phyloP scores from a whole-genome alignment of 441 rosid species.

The Macaranga tanarius region DNA sequence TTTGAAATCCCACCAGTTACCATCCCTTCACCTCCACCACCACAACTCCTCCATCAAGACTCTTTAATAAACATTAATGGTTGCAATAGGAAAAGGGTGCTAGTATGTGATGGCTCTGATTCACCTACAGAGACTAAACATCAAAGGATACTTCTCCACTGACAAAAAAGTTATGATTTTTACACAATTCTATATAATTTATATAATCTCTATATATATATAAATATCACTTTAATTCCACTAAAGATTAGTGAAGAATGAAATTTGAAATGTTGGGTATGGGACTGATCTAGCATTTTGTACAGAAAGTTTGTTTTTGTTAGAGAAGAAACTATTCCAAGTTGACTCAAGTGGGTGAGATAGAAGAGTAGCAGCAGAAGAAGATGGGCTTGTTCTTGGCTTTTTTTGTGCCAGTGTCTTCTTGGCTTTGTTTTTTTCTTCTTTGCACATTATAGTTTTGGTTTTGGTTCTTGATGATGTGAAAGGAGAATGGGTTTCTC shows the following conservation, averaged over 20 bases:
- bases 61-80: slow-evolving; percentile 34
- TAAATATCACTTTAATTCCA: slow-evolving; percentile 26
- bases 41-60: slow-evolving; percentile 45
- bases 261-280: slow-evolving; percentile 36
- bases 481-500: slow-evolving; percentile 29
- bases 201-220: slow-evolving; percentile 20
- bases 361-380: neutral
- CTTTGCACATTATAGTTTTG: slow-evolving; percentile 8
- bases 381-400: slow-evolving; percentile 21
- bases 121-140: slow-evolving; percentile 59
- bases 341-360: slow-evolving; percentile 26
- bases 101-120: slow-evolving; percentile 44
- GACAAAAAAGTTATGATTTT: slow-evolving; percentile 22
- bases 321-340: slow-evolving; percentile 22
- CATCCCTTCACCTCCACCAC: slow-evolving; percentile 54
- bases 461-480: slow-evolving; percentile 23
- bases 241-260: slow-evolving; percentile 31
- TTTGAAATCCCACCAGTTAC: slow-evolving; percentile 85
- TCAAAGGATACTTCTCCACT: slow-evolving; percentile 62
- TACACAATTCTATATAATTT: slow-evolving; percentile 12
- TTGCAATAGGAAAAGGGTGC: slow-evolving; percentile 65
- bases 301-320: slow-evolving; percentile 42
- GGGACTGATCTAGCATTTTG: slow-evolving; percentile 50
- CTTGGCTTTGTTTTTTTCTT: slow-evolving; percentile 22
- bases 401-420: slow-evolving; percentile 23